Evolutionary conservation across 441 rosid species (phyloP), one percentile per base, ranked within the genome.

Genomic region (Breynia disticha): DNA sequence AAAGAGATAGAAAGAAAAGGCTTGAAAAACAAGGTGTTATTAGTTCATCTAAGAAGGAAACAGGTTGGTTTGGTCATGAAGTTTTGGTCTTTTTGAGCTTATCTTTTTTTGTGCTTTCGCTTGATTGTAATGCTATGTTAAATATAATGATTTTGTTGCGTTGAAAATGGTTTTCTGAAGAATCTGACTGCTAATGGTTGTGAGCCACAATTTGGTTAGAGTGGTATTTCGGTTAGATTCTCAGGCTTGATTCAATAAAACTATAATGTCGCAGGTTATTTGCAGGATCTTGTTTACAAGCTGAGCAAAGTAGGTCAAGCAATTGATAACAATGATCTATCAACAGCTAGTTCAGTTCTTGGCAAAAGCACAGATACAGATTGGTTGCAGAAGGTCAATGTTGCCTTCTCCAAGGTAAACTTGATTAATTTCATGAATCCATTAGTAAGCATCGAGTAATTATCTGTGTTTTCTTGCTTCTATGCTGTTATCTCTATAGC

Each of bases 301-400:
- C 67, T 91, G 66, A 91, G 95, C 67, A 78, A 82, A 86, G 84
- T 83, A 41, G 98, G 96, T 24, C 85, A 84, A 79, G 96, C 94
- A 56, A 86, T 87, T 57, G 98, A 91, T n/a, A 84, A 76, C 44
- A 79, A 84, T 59, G 96, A 91, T 67, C 71, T 91, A 19, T 38
- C 82, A 15, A 38, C 77, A 22, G 96, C 98, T 42, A 64, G 75
- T 64, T 74, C 80, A 37, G 94, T 87, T 70, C 94, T 91, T 41
- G 89, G 94, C 21, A 72, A 75, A 68, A 78, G 70, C 76, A 69
- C 69, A 1, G 80, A 81, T 52, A 57, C 85, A 10, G 94, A 91
- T 43, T 91, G 96, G 98, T 71, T 87, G 53, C 63, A 73, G 59
- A 83, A 82, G 7, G 86, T 80, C 48, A 84, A 83, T 46, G 14